Evolutionary conservation across 345 rosid genomes (phyloP), one percentile per base, ranked within the genome.

Genomic region (Bruguiera sexangula): DNA sequence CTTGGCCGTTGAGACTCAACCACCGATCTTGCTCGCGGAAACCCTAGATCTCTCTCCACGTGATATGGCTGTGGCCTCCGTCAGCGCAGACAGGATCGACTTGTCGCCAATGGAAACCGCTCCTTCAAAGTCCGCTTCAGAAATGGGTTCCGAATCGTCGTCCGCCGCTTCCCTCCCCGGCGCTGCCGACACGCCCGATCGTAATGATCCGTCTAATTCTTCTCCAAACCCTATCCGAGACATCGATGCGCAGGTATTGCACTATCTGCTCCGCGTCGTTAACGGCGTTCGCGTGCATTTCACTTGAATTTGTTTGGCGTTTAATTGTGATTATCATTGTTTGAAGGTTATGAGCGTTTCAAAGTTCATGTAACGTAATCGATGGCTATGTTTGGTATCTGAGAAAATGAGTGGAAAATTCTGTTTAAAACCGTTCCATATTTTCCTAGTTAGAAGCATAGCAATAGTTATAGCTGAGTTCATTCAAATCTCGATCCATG

Each of bases 131-230:
- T 62, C 67, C 19, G 26, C 79, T 11, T 70, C 84, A 65, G 89
- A 74, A 59, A 68, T 55, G 22, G 81, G 75, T 6, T 71, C 85
- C 21, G 84, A 82, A 67, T 80, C 83, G 18, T 63, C 76, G 9
- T 59, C 82, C 13, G 72, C 85, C 20, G 75, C 82, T 5, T 64
- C 80, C 20, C 46, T 71, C 59, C 69, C 82, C 31, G 73, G 66
- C 74, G 61, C 80, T 57, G 67, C 75, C 69, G 83, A 69, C 72
- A 73, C 90, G 10, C 88, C 86, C 66, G 93, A 85, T 85, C 84
- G 75, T 82, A 65, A 60, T 65, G 87, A 85, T 29, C 79, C 76
- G 56, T 80, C 81, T 67, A 75, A 57, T 79, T 76, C 85, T 57
- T 78, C 89, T n/a, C 82, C 85, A 1, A 80, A 39, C 70, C 83